Conservation (phyloP, 768 basidiomycete species). For the Kwoniella mangroviensis region DNA sequence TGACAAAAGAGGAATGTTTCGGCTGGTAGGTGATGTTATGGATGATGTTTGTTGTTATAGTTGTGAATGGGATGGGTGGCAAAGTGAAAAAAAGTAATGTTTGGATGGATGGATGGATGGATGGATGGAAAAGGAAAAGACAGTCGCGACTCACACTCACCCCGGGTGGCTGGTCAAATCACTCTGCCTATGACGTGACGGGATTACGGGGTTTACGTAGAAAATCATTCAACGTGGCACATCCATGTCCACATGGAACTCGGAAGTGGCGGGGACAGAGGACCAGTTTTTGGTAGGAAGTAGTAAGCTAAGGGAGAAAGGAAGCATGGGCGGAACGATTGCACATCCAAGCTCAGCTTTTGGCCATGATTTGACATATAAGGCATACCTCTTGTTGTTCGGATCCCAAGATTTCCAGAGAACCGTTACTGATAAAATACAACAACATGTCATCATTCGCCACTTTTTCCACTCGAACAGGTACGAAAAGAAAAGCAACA, state of each 20-base stretch:
- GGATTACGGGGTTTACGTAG: conserved; percentile 10
- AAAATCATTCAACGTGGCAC: conserved; percentile 12
- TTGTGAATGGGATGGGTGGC: not conserved
- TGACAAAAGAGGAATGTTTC: not conserved
- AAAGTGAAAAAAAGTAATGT: not conserved
- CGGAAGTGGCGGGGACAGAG: not conserved
- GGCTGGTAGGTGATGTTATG: not conserved
- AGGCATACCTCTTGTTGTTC: too few relatives aligned
- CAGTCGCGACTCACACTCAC: not conserved
- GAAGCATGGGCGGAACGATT: too few relatives aligned
- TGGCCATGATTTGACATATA: too few relatives aligned
- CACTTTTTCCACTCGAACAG: too few relatives aligned
- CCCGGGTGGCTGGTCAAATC: not conserved
- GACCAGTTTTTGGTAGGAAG: too few relatives aligned
- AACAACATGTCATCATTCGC: too few relatives aligned
- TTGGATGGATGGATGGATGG: not conserved
- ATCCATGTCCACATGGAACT: not conserved
- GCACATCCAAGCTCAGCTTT: too few relatives aligned
- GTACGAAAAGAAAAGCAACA: too few relatives aligned
- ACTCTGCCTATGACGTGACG: not conserved
- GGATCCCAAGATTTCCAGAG: too few relatives aligned
- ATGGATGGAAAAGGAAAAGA: not conserved
- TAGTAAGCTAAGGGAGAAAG: too few relatives aligned
- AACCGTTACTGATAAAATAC: too few relatives aligned
- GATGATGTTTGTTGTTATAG: not conserved